Percentiles rank a stretch among this genome's conserved stretches.
Conservation (phyloP, 441 rosid species). For the Croton laevigatus region DNA sequence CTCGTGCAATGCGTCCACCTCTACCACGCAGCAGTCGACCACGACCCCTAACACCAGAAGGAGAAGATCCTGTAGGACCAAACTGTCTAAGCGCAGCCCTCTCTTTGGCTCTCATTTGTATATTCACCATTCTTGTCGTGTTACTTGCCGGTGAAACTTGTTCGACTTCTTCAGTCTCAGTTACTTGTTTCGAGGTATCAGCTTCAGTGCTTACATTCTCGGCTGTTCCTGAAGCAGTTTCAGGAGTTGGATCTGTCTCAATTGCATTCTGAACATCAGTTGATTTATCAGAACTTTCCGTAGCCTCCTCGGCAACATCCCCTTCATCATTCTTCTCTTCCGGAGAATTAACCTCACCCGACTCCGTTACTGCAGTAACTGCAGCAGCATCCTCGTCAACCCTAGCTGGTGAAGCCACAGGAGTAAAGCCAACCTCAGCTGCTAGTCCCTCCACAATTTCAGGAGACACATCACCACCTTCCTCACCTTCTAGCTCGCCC, state of each 20-base stretch:
- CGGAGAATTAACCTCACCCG: conserved; percentile 40
- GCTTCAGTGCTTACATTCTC: conserved; percentile 27
- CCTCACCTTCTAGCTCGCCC: conserved; percentile 79
- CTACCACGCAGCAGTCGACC: conserved; percentile 54
- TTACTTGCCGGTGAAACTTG: conserved; percentile 43
- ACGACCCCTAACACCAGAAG: conserved; percentile 44
- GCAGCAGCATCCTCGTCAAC: conserved; percentile 44
- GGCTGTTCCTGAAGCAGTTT: conserved; percentile 21
- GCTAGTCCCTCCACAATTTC: conserved; percentile 50
- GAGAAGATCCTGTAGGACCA: conserved; percentile 38
- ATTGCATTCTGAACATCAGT: conserved; percentile 38
- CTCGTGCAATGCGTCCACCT: conserved; percentile 46
- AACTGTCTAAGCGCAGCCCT: conserved; percentile 55
- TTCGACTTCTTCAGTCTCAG: conserved; percentile 53
- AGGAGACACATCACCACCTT: conserved; percentile 47
- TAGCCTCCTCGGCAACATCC: conserved; percentile 46
- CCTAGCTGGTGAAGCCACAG: conserved; percentile 65
- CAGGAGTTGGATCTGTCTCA: conserved; percentile 45
- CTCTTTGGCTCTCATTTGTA: conserved; percentile 56
- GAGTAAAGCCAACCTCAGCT: conserved; percentile 43
- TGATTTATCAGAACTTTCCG: conserved; percentile 61
- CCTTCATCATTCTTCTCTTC: conserved; percentile 75
- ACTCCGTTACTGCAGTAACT: conserved; percentile 38
- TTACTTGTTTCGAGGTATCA: conserved; percentile 30
- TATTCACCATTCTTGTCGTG: conserved; percentile 48